Conservation (phyloP, 148 eudicot genomes). For the Amaranthus cruentus region DNA sequence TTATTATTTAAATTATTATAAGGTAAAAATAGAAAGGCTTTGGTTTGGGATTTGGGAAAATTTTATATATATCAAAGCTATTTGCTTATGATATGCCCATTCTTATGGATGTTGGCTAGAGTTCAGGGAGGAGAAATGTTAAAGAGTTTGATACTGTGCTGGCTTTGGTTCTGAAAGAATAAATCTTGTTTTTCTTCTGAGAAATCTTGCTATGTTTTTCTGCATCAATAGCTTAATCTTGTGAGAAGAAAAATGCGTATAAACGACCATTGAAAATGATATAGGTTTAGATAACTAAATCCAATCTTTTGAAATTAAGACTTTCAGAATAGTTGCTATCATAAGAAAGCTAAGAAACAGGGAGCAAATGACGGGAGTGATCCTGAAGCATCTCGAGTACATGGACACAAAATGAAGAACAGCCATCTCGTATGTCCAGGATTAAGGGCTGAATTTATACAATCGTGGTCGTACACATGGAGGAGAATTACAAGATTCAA, state of each 20-base stretch:
- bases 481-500: too few species aligned
- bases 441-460: too few species aligned
- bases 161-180: slow-evolving; percentile 12
- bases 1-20: background rate
- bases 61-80: slow-evolving; percentile 5
- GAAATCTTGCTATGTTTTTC: background rate
- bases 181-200: background rate
- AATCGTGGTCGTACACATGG: too few species aligned
- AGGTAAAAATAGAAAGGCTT: background rate
- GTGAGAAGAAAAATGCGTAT: background rate
- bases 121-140: background rate
- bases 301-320: background rate
- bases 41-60: slow-evolving; percentile 15
- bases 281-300: background rate
- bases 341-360: too few species aligned
- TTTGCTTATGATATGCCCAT: slow-evolving; percentile 14
- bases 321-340: too few species aligned
- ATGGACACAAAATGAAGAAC: too few species aligned
- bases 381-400: too few species aligned
- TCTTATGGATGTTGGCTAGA: slow-evolving; percentile 6
- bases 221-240: background rate
- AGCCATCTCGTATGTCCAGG: too few species aligned
- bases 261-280: background rate
- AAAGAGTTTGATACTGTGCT: slow-evolving; percentile 12
- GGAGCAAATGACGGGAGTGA: too few species aligned